Evolutionary conservation across 2,329 filamentous ascomycete genomes (phyloP).

Genomic region (Colletotrichum incanum): DNA sequence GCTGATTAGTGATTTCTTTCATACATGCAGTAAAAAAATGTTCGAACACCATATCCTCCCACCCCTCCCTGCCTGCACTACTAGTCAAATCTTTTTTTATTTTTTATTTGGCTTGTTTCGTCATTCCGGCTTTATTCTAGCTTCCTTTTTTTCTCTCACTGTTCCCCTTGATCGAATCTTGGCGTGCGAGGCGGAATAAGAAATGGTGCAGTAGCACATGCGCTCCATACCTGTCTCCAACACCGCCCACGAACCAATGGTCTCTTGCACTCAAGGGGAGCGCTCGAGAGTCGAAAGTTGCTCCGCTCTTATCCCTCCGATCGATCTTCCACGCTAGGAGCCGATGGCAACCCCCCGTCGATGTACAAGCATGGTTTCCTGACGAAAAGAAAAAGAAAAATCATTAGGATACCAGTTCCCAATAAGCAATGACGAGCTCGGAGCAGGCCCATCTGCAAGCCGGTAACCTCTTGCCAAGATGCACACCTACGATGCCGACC

Average conservation of each 20-base stretch:
- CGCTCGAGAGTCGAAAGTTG: not conserved
- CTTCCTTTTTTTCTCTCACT: too few species aligned
- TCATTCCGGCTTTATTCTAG: not conserved
- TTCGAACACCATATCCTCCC: not conserved
- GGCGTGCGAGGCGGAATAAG: not conserved
- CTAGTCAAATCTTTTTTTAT: not conserved
- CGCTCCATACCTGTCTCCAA: not conserved
- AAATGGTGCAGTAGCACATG: not conserved
- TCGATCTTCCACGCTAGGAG: constrained; percentile 34
- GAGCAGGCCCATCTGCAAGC: constrained; percentile 16
- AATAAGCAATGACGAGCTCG: constrained; percentile 1
- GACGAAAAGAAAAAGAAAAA: not conserved
- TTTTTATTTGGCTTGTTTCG: too few species aligned
- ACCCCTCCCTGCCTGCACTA: not conserved
- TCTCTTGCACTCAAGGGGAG: not conserved
- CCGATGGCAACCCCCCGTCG: constrained; percentile 27
- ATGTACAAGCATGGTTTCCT: constrained; percentile 13
- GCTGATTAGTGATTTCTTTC: not conserved
- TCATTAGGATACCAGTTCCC: not conserved
- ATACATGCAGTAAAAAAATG: not conserved
- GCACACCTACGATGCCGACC: constrained; percentile 17
- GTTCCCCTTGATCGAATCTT: not conserved
- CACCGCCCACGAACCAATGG: not conserved
- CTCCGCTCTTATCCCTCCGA: constrained; percentile 30
- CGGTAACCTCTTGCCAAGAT: constrained; percentile 10